These are phyloP conservation scores for Thozetella sp. DNA, from an alignment of 495 filamentous ascomycete species.

Conservation along the genomic window DNA sequence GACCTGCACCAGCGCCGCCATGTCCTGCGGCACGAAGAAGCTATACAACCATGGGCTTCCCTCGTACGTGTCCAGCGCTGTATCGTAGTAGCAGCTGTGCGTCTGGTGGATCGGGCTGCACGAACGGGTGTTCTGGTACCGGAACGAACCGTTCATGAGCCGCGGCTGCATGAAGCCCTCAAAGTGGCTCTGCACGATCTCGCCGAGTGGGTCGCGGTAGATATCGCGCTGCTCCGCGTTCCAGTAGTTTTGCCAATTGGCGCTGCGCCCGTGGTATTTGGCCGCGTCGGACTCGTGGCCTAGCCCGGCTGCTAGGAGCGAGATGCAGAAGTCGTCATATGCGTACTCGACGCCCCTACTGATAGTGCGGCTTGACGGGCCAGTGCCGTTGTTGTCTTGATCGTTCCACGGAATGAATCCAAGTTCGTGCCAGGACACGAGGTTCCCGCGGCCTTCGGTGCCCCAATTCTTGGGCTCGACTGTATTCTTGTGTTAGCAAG, in stretches of 20 bases:
- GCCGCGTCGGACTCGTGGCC: slow-evolving; percentile 46
- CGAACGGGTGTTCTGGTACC: slow-evolving; percentile 66
- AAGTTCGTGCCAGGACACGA: slow-evolving; percentile 60
- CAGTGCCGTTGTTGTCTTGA: slow-evolving; percentile 59
- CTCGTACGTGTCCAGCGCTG: slow-evolving; percentile 71
- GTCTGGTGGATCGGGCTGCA: slow-evolving; percentile 53
- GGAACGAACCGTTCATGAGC: slow-evolving; percentile 63
- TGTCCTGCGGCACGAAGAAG: slow-evolving; percentile 74
- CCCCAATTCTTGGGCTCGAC: slow-evolving; percentile 64
- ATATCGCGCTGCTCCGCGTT: slow-evolving; percentile 39
- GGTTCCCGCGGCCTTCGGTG: slow-evolving; percentile 64
- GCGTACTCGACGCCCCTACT: slow-evolving; percentile 73
- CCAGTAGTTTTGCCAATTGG: slow-evolving; percentile 60
- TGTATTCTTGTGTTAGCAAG: slow-evolving; percentile 36
- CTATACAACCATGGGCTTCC: slow-evolving; percentile 71
- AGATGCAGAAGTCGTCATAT: slow-evolving; percentile 70
- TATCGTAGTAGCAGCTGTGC: slow-evolving; percentile 54
- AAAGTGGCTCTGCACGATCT: slow-evolving; percentile 43
- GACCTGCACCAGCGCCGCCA: slow-evolving; percentile 56
- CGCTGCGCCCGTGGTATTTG: slow-evolving; percentile 59
- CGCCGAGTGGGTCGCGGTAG: slow-evolving; percentile 20
- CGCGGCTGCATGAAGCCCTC: slow-evolving; percentile 71
- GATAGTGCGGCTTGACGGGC: slow-evolving; percentile 62
- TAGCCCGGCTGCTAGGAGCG: slow-evolving; percentile 53
- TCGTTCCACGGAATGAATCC: slow-evolving; percentile 67